These are phyloP conservation scores for Arachnopeziza araneosa DNA, from an alignment of 2,329 filamentous ascomycete species.

Conservation along the genomic window DNA sequence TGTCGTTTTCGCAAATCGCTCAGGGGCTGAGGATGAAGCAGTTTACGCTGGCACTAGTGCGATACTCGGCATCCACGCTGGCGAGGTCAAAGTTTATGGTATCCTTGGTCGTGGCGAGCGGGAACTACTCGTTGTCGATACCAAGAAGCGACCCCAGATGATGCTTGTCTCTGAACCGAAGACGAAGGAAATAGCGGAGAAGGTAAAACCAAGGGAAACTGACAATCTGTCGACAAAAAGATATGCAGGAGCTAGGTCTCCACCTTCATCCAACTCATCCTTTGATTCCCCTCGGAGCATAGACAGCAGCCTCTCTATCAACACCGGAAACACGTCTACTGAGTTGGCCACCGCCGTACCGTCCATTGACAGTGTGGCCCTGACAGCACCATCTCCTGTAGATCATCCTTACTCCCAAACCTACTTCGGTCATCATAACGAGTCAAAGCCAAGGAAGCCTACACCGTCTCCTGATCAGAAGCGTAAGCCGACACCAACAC, in stretches of 20 bases:
- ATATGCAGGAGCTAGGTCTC: neutral
- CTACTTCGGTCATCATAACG: neutral
- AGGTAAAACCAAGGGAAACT: neutral
- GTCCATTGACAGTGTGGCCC: neutral
- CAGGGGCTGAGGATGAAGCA: conserved; percentile 58
- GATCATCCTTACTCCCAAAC: neutral
- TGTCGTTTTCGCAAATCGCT: conserved; percentile 66
- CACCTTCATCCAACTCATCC: neutral
- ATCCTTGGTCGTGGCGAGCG: conserved; percentile 66
- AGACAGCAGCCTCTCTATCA: neutral
- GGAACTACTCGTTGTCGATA: conserved; percentile 63
- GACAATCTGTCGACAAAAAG: neutral
- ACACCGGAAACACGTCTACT: neutral
- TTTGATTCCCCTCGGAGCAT: neutral
- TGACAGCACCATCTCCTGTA: neutral
- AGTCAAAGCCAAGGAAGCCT: neutral
- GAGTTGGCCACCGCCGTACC: neutral
- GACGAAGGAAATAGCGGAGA: neutral
- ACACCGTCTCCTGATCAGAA: neutral
- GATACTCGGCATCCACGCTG: conserved; percentile 59
- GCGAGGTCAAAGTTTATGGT: conserved; percentile 63
- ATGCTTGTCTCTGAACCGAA: conserved; percentile 22
- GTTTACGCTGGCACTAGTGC: conserved; percentile 71
- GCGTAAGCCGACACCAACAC: no score
- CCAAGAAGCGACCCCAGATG: conserved; percentile 18